These are phyloP conservation scores for Vickermania spadyakhi DNA, from an alignment of 208 protist species.

Conservation along the genomic window DNA sequence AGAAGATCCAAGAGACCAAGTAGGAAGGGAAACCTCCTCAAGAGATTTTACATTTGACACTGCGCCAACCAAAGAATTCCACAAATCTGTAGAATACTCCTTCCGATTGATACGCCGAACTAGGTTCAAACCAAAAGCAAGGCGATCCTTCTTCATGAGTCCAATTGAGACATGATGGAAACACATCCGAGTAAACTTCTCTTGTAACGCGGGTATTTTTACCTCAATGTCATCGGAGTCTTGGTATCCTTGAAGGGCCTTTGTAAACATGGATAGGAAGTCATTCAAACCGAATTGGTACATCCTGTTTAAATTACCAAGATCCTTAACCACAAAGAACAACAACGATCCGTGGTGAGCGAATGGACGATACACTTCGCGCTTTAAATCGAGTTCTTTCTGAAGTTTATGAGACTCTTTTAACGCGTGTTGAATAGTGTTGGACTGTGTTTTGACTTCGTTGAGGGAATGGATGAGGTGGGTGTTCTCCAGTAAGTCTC, in stretches of 20 bases:
- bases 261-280: slow-evolving; percentile 84
- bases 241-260: slow-evolving; percentile 43
- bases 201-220: slow-evolving; percentile 51
- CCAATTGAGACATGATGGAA: slow-evolving; percentile 63
- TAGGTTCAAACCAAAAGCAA: slow-evolving; percentile 93
- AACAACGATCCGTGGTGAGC: slow-evolving; percentile 75
- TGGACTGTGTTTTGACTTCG: slow-evolving; percentile 90
- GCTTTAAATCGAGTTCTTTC: slow-evolving; percentile 89
- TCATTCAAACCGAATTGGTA: slow-evolving; percentile 93
- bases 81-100: slow-evolving; percentile 69
- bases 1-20: slow-evolving; percentile 48
- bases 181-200: slow-evolving; percentile 50
- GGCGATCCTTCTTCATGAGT: slow-evolving; percentile 87
- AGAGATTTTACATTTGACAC: slow-evolving; percentile 16
- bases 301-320: slow-evolving; percentile 93
- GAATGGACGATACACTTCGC: slow-evolving; percentile 91
- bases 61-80: slow-evolving; percentile 80
- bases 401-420: slow-evolving; percentile 79
- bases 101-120: slow-evolving; percentile 77
- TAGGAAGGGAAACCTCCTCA: slow-evolving; percentile 21
- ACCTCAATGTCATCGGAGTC: slow-evolving; percentile 17
- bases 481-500: slow-evolving; percentile 94
- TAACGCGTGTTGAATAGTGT: slow-evolving; percentile 79
- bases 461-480: slow-evolving; percentile 89
- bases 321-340: slow-evolving; percentile 92